Evolutionary conservation across 1,139 yeast genomes (phyloP).

Genomic region (Meyerozyma athensensis): DNA sequence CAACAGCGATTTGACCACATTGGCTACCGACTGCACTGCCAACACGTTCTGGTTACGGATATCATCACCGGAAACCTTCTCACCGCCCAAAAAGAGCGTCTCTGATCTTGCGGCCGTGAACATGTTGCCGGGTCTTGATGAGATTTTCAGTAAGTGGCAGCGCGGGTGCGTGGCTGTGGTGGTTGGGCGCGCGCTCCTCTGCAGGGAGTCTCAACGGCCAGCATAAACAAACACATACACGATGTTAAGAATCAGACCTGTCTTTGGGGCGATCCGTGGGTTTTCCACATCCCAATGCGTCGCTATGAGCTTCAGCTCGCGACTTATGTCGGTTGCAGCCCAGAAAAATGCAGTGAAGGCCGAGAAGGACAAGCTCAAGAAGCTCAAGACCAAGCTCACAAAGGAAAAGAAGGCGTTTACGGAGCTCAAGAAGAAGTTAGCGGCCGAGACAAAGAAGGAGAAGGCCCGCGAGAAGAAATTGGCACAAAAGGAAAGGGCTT

Average conservation of each 20-base stretch:
- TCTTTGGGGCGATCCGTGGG: not conserved
- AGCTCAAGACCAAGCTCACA: slow-evolving; percentile 16
- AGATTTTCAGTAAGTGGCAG: slow-evolving; percentile 1
- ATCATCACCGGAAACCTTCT: slow-evolving; percentile 93
- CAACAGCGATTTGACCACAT: slow-evolving; percentile 91
- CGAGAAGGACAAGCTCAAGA: slow-evolving; percentile 5
- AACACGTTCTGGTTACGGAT: slow-evolving; percentile 92
- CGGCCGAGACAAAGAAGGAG: slow-evolving; percentile 14
- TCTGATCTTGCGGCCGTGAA: slow-evolving; percentile 75
- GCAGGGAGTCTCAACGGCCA: not conserved
- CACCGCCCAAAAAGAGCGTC: slow-evolving; percentile 91
- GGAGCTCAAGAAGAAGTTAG: slow-evolving; percentile 18
- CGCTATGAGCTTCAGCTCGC: not conserved
- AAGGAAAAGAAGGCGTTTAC: slow-evolving; percentile 22
- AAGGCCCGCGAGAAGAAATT: slow-evolving; percentile 6
- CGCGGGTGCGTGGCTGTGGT: not conserved
- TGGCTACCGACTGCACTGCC: slow-evolving; percentile 96
- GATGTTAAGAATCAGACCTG: not conserved
- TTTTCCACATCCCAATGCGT: not conserved
- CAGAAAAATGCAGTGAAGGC: not conserved
- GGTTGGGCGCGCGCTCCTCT: not conserved
- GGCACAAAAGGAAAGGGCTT: slow-evolving; percentile 3
- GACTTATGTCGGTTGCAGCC: not conserved
- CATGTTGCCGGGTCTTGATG: slow-evolving; percentile 19
- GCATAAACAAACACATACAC: not conserved